These are phyloP conservation scores for Macrolepiota albuminosa DNA, from an alignment of 768 basidiomycete species.

Conservation along the genomic window DNA sequence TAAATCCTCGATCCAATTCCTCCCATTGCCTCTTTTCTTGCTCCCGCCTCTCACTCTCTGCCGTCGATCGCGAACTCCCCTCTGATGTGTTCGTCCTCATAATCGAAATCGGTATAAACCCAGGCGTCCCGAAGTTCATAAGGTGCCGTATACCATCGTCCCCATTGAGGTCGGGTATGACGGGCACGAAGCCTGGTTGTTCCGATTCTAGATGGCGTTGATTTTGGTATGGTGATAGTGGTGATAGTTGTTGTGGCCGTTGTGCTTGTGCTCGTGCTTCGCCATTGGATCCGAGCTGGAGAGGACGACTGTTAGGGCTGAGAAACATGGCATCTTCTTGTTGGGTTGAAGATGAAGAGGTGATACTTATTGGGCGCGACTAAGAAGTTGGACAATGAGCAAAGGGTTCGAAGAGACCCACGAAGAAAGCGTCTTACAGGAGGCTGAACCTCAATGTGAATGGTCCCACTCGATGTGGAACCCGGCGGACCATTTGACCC, in stretches of 20 bases:
- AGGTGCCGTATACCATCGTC: slow-evolving; percentile 2
- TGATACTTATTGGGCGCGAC: slow-evolving; percentile 2
- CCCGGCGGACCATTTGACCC: not conserved
- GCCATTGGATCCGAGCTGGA: not conserved
- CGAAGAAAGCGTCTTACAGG: slow-evolving; percentile 8
- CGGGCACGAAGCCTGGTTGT: slow-evolving; percentile 14
- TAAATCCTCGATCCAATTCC: not conserved
- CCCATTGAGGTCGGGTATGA: slow-evolving; percentile 8
- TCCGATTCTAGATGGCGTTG: not conserved
- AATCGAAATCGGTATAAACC: not conserved
- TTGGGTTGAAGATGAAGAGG: not conserved
- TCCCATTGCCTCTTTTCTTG: not conserved
- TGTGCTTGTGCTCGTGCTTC: not conserved
- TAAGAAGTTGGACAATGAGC: not conserved
- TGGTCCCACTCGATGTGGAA: slow-evolving; percentile 7
- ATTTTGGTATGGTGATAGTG: not conserved
- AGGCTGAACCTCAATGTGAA: slow-evolving; percentile 11
- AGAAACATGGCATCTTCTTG: not conserved
- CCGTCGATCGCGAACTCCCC: slow-evolving; percentile 2
- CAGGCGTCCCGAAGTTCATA: slow-evolving; percentile 6
- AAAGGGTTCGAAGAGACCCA: not conserved
- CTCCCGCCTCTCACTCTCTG: not conserved
- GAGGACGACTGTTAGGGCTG: not conserved
- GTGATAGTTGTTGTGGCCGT: not conserved
- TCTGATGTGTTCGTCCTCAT: not conserved